phyloP scores from a whole-genome alignment of 2,329 filamentous ascomycete genomes.

The Albophoma yamanashiensis region DNA sequence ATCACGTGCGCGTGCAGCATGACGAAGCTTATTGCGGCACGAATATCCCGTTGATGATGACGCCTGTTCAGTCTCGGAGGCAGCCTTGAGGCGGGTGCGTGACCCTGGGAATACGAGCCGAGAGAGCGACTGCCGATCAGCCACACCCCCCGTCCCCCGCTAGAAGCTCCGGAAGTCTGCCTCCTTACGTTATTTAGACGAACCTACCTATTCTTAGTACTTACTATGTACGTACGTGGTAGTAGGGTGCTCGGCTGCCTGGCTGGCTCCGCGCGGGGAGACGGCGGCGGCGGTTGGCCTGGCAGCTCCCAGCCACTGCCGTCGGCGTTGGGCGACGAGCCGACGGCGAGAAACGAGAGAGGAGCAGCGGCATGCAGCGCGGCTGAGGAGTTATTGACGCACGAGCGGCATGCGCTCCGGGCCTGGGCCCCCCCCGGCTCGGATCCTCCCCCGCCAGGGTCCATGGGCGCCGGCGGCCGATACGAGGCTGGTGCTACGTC shows the following conservation, averaged over 20 bases:
- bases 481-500: slow-evolving; percentile 12
- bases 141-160: background rate
- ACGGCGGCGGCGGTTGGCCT: no score
- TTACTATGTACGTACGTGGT: no score
- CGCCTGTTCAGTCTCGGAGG: background rate
- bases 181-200: no score
- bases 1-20: background rate
- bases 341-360: background rate
- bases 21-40: background rate
- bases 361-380: background rate
- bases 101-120: background rate
- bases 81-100: background rate
- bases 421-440: background rate
- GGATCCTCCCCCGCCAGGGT: background rate
- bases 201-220: background rate
- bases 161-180: background rate
- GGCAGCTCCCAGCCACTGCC: background rate
- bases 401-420: background rate
- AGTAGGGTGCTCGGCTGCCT: background rate
- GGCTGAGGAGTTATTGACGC: background rate
- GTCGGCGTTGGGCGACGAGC: background rate
- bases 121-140: background rate
- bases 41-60: background rate
- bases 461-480: background rate
- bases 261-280: background rate